These are phyloP conservation scores for Lichtheimia ramosa DNA, from an alignment of 371 early-diverging fungal genomes.

Conservation along the genomic window DNA sequence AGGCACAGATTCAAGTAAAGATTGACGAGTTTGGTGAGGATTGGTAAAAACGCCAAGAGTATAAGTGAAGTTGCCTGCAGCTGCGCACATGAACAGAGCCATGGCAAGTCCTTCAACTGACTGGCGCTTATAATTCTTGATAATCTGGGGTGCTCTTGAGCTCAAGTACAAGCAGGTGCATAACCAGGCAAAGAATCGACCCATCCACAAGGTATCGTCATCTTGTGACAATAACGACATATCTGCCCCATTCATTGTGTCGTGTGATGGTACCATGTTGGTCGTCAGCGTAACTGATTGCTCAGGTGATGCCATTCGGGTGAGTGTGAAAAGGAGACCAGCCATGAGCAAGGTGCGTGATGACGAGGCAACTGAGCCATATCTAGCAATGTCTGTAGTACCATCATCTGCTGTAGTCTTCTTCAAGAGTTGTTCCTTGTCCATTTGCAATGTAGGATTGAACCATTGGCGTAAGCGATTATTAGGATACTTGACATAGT, in stretches of 20 bases:
- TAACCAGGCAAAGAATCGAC: conserved; percentile 65
- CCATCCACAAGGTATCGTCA: conserved; percentile 36
- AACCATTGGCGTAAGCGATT: conserved; percentile 35
- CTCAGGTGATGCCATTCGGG: not conserved
- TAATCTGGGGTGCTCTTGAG: conserved; percentile 71
- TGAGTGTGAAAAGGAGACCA: not conserved
- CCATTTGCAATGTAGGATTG: conserved; percentile 11
- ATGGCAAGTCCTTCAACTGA: conserved; percentile 71
- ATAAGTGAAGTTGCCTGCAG: conserved; percentile 72
- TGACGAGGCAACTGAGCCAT: not conserved
- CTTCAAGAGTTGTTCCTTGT: not conserved
- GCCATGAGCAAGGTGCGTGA: not conserved
- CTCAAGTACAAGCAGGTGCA: conserved; percentile 69
- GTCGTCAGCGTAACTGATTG: not conserved
- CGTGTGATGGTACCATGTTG: not conserved
- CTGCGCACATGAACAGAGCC: conserved; percentile 71
- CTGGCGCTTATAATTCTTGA: conserved; percentile 55
- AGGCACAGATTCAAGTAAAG: conserved; percentile 58
- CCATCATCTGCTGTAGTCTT: not conserved
- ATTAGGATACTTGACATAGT: conserved; percentile 40
- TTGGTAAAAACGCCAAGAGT: conserved; percentile 61
- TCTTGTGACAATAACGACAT: not conserved
- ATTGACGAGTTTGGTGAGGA: conserved; percentile 46
- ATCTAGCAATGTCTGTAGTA: not conserved
- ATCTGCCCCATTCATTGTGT: not conserved